These are phyloP conservation scores for Penicillium occitanis DNA, from an alignment of 2,329 filamentous ascomycete species.

Conservation along the genomic window DNA sequence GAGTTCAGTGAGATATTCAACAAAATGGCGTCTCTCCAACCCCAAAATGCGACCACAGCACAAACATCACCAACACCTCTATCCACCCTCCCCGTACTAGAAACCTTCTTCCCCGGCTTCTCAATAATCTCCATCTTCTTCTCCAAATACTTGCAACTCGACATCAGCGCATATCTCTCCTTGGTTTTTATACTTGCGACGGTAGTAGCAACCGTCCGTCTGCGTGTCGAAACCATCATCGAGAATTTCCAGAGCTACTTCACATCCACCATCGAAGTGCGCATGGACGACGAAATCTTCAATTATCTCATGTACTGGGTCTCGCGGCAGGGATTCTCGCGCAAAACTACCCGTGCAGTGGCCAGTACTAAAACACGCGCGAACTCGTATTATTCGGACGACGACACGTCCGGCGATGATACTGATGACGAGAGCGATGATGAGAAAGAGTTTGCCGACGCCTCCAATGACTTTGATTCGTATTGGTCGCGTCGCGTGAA, in stretches of 20 bases:
- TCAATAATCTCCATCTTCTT: slow-evolving; percentile 41
- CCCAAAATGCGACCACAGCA: slow-evolving; percentile 12
- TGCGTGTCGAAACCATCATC: slow-evolving; percentile 52
- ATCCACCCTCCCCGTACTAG: slow-evolving; percentile 7
- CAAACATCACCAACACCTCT: slow-evolving; percentile 7
- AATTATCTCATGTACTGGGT: slow-evolving; percentile 72
- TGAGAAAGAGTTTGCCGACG: slow-evolving; percentile 46
- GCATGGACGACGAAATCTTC: slow-evolving; percentile 70
- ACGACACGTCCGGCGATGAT: slow-evolving; percentile 31
- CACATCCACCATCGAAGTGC: slow-evolving; percentile 66
- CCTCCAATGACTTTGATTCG: slow-evolving; percentile 40
- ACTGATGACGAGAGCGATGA: slow-evolving; percentile 37
- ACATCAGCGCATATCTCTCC: slow-evolving; percentile 55
- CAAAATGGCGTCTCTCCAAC: slow-evolving; percentile 12
- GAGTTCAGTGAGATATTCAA: too few species aligned
- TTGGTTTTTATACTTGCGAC: slow-evolving; percentile 54
- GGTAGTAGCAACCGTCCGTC: slow-evolving; percentile 54
- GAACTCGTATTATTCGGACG: slow-evolving; percentile 27
- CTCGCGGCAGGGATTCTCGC: slow-evolving; percentile 60
- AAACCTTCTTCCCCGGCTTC: slow-evolving; percentile 18
- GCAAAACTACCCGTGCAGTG: slow-evolving; percentile 61
- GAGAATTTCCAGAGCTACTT: slow-evolving; percentile 54
- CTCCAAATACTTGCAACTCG: slow-evolving; percentile 17
- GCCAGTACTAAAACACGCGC: slow-evolving; percentile 61
- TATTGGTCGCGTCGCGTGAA: slow-evolving; percentile 43